Evolutionary conservation across 768 basidiomycete genomes (phyloP), one percentile per base, ranked within the genome.

Genomic region (Kondoa malvinella): DNA sequence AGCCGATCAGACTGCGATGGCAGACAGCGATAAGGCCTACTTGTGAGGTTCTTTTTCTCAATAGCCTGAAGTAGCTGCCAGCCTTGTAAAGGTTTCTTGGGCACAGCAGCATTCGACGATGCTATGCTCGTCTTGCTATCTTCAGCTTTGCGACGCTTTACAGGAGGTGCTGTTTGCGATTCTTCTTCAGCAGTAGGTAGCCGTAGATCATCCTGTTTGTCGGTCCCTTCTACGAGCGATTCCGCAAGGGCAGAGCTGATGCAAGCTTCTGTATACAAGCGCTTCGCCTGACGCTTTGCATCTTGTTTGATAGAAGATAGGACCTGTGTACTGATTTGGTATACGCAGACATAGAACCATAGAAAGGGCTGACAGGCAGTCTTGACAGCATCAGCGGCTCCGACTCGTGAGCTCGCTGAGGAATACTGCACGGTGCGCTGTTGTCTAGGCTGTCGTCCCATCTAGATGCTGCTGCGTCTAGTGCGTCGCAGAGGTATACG

Each of bases 11-110:
- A 50, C 8, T 21, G 21, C 12, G 12, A 8, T 8, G 40, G 8
- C 21, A 8, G 40, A 21, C 12, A 50, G 40, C 8, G 21, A 50
- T 21, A 50, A 8, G 40, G 40, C 8, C 40, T 50, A 50, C 40
- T 50, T 8, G 40, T 50, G n/a, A 63, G n/a, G 30, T 63, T 33
- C 61, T 63, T 63, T 29, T 63, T 63, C 30, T 63, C 61, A 32
- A 63, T 63, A 3, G 61, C 61, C 14, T 33, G 27, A 4, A 63
- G 32, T 14, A 63, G 30, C n/a, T 63, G n/a, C 61, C 61, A 63
- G 27, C 33, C 29, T 33, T 63, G 61, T n/a, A 63, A 21, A 31
- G 16, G 27, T 33, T 29, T 27, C 61, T 63, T 63, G 61, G 30
- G 40, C 40, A 21, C 40, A 8, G 40, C 40, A 8, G 40, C 40